Base-by-base conservation (phyloP, 768 basidiomycete species). In the Boletus rubropictus region DNA sequence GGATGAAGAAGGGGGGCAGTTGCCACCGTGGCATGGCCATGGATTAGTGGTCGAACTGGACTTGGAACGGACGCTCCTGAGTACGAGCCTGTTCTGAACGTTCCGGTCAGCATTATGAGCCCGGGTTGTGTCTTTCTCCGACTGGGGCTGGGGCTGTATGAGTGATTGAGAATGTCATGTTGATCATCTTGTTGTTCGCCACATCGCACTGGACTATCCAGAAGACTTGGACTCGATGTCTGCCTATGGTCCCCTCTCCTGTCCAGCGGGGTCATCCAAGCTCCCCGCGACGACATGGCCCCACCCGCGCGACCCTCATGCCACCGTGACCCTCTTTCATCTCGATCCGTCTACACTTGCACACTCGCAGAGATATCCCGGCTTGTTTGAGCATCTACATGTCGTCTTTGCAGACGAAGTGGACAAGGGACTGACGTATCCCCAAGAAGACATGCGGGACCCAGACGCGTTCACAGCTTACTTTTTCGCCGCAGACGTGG, bases 381-480 rank as follows among this genome's bases (percentile, higher is more conserved):
- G 79, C 21, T 67, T 91, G 32, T 59, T 87, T 45, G 73, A 80
- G 18, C 77, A 83, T 57, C 74, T 89, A 15, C 74, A 75, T 52
- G 32, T 49, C 27, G 69, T 80, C 21, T 94, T 95, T 64, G 77
- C 79, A n/a, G 71, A 73, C 43, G 89, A 86, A 56, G 72, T 95
- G 11, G 82, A 81, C 46, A 77, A 77, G 38, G 93, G 93, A 1
- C 58, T 70, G 52, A 90, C 92, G 7, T 95, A 94, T 65, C 91
- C 92, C 0, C 92, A 94, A 66, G 87, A 91, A 65, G 76, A 74
- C 33, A 68, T 75, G 15, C 70, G 74, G 43, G 67, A 70, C 6
- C 71, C 73, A 20, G 66, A 76, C 27, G 68, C 73, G 3, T 96
- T 92, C 66, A 77, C 75, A 48, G 70, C 73, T 10, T 91, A 90